A percentile compares a stretch with the other conserved stretches of the same genome.
Evolutionary conservation across 2,329 filamentous ascomycete species (phyloP).

Genomic region (Colletotrichum truncatum): DNA sequence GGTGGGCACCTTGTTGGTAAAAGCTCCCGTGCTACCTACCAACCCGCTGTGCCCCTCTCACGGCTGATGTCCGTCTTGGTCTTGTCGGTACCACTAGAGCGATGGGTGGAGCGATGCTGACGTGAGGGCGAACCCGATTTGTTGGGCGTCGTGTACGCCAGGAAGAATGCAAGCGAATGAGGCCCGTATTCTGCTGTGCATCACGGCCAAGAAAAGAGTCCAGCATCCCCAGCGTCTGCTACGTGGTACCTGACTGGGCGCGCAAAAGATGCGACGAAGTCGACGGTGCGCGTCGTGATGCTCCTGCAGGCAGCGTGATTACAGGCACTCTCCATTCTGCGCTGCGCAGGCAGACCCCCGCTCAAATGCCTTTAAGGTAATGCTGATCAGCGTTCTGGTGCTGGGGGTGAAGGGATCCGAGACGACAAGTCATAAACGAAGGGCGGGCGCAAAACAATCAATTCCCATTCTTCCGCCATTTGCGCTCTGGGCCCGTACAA

Average conservation of each 20-base stretch:
- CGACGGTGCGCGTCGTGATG: slow-evolving; percentile 2
- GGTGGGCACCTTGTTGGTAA: neutral
- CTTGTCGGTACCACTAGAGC: neutral
- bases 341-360: slow-evolving; percentile 20
- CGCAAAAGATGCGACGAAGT: neutral
- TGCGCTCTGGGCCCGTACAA: neutral
- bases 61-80: neutral
- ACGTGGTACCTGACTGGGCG: neutral
- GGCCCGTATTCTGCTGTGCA: neutral
- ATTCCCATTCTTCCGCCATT: slow-evolving; percentile 1
- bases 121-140: slow-evolving; percentile 6
- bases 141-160: neutral
- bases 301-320: slow-evolving; percentile 10
- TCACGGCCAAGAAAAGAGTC: slow-evolving; percentile 8
- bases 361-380: slow-evolving; percentile 10
- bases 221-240: too few species aligned
- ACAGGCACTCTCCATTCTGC: slow-evolving; percentile 15
- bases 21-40: neutral
- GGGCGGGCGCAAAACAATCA: neutral
- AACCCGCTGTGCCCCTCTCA: neutral
- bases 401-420: neutral
- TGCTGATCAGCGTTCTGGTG: slow-evolving; percentile 15
- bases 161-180: neutral
- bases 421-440: neutral
- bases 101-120: slow-evolving; percentile 1